Base-by-base conservation (phyloP, 2,329 filamentous ascomycete species). In the Cercospora beticola region DNA sequence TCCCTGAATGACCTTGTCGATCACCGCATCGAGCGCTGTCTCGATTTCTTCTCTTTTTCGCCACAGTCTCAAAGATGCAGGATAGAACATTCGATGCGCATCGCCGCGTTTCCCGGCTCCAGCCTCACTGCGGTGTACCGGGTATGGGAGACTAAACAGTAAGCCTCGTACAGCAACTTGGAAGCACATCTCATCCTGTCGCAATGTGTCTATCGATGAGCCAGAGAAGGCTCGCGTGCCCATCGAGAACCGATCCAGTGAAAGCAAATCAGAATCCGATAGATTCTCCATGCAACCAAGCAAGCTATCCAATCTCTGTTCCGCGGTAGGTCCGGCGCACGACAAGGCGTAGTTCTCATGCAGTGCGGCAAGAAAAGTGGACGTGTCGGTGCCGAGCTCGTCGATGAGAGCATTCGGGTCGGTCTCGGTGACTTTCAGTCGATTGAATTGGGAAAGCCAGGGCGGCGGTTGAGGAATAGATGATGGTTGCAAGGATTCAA, bases 261-360 rank as follows among this genome's bases (percentile, higher is more conserved):
- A 92, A 10, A 99, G 86, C 4, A 98, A 82, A 77, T 99, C 95
- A 60, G 92, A 92, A 71, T 96, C 91, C 0, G 95, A 98, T 0
- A 99, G 84, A 30, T 89, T 87, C 66, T 95, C 92, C 66, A 97
- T 90, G 77, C 94, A 98, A n/a, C 87, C 89, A 70, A 93, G 92
- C 67, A 97, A 83, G 71, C 90, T 90, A 74, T 95, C 92, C 31
- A 94, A 85, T 1, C 93, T 90, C 43, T 82, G 80, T 71, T 85
- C 84, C 0, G 86, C 88, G 23, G 86, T 79, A 2, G 86, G 83
- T 28, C 83, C 81, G 78, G 90, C 88, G 76, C 94, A 98, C 0
- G 95, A 98, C 0, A 93, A 84, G 1, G 90, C 86, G 74, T 97
- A 98, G 77, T 99, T 99, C 76, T 99, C 95, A 77, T 98, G 94